Conservation (phyloP, 805 yeast species). For the Kuraishia hungarica region DNA sequence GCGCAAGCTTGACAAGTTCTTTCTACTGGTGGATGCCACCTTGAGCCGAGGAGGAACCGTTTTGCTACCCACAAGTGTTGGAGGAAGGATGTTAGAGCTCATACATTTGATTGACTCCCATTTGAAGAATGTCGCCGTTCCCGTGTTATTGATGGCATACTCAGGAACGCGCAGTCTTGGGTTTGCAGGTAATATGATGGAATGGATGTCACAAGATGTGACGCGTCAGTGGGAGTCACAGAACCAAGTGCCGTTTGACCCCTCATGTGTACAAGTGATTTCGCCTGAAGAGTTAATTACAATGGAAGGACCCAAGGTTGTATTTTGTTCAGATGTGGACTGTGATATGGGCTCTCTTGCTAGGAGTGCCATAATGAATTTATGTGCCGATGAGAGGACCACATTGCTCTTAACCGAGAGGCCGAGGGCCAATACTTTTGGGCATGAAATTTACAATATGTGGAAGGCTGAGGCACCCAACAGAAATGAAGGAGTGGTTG, state of each 20-base stretch:
- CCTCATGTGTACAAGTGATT: constrained; percentile 49
- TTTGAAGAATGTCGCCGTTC: constrained; percentile 49
- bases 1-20: constrained; percentile 53
- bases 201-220: constrained; percentile 93
- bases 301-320: constrained; percentile 65
- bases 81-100: constrained; percentile 77
- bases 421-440: constrained; percentile 38
- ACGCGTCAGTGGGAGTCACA: constrained; percentile 75
- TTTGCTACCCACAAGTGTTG: constrained; percentile 70
- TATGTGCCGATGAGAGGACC: constrained; percentile 59
- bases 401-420: constrained; percentile 72
- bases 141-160: constrained; percentile 68
- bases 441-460: constrained; percentile 37
- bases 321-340: constrained; percentile 67
- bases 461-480: constrained; percentile 40
- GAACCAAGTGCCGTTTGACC: constrained; percentile 73
- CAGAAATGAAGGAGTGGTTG: constrained; percentile 28
- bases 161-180: constrained; percentile 71
- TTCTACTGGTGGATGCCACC: constrained; percentile 55
- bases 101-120: constrained; percentile 65
- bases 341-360: constrained; percentile 57
- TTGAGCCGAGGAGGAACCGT: constrained; percentile 74
- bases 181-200: constrained; percentile 83
- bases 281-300: constrained; percentile 46
- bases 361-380: constrained; percentile 37